Percentiles rank a stretch among this genome's conserved stretches.
Conservation (phyloP, 2,329 filamentous ascomycete genomes). For the Aphanocladium album region DNA sequence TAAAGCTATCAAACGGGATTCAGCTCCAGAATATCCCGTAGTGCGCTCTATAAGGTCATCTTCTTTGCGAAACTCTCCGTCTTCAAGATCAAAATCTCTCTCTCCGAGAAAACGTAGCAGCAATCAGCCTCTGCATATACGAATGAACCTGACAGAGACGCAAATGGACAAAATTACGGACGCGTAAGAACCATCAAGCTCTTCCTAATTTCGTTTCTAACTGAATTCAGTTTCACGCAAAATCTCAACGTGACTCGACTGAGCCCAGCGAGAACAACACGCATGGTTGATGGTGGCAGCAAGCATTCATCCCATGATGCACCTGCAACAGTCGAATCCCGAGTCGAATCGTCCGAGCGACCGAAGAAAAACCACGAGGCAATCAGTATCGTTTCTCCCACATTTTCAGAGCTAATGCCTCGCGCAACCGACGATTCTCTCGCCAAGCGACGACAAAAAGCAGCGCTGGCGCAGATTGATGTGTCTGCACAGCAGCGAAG, state of each 20-base stretch:
- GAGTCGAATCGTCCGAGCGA: neutral
- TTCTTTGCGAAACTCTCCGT: neutral
- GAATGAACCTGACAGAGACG: constrained; percentile 44
- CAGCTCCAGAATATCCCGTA: neutral
- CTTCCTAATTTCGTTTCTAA: constrained; percentile 13
- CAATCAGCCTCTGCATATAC: constrained; percentile 39
- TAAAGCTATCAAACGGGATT: neutral
- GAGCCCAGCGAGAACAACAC: neutral
- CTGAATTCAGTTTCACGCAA: constrained; percentile 3
- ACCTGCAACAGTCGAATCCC: neutral
- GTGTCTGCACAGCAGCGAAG: neutral
- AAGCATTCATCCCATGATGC: neutral
- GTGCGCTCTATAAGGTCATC: constrained; percentile 4
- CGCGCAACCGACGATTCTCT: constrained; percentile 18
- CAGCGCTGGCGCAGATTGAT: neutral
- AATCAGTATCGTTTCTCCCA: constrained; percentile 19
- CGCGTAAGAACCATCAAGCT: constrained; percentile 30
- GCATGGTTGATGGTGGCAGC: constrained; percentile 16
- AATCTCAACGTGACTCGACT: constrained; percentile 25
- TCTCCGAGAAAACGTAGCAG: constrained; percentile 30
- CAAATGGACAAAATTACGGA: constrained; percentile 45
- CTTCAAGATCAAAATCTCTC: constrained; percentile 27
- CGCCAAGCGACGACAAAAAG: constrained; percentile 26
- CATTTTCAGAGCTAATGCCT: constrained; percentile 30
- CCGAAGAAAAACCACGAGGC: constrained; percentile 7